Base-by-base conservation (phyloP, 805 yeast genomes). In the Pichia exigua region DNA sequence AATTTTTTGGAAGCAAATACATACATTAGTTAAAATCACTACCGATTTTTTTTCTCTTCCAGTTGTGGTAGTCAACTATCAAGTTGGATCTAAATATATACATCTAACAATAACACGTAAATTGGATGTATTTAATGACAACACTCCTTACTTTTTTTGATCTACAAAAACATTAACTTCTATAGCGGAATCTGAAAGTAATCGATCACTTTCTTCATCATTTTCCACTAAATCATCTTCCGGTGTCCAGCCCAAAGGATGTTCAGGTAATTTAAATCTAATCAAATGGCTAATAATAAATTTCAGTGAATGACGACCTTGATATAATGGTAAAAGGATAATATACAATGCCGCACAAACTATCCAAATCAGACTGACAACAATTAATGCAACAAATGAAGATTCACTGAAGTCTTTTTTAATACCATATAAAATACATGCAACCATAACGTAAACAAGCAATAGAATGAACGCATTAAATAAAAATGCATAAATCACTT, bases 401-500 rank as follows among this genome's bases (percentile, higher is more conserved):
- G 54, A 54, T 57, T 67, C 67, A 42, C 69, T 66, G 48, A 72
- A 66, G 18, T 63, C 66, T 40, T 67, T 66, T n/a, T 64, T 57
- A 26, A 69, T 56, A 5, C 73, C 75, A 54, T 68, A 66, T 38
- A 67, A 57, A 0, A 68, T 63, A 32, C 62, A 52, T 1, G 73
- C 68, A 30, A 69, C 56, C 28, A 70, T 56, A 7, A 72, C 48
- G 51, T 64, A 68, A 22, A 63, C 67, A 4, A 68, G 66, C 22
- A 65, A 45, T 2, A 69, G 20, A 15, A 65, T 32, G 39, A 69
- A 59, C 11, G 56, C 21, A 45, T 79, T 77, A 35, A 78, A 63
- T 2, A 65, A 55, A 10, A 73, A 58, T 59, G 78, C 72, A 53
- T 75, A 67, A 27, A 63, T 59, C 10, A 71, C 66, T 39, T 75